Evolutionary conservation across 2,329 filamentous ascomycete species (phyloP).

Genomic region (Botryotinia globosa): DNA sequence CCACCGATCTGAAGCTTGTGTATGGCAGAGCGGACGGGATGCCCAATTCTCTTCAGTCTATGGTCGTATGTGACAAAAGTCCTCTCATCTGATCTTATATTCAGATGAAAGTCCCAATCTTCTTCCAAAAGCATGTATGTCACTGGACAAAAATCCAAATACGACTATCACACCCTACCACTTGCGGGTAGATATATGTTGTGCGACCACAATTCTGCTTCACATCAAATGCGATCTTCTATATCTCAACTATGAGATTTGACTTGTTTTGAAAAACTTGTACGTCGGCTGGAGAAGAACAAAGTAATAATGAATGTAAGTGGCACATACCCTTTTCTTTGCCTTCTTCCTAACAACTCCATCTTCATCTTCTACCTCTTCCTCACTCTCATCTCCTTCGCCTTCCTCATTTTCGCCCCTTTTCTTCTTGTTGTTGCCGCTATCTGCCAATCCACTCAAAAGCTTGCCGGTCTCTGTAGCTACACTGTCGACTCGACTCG

Average conservation of each 20-base stretch:
- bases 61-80: constrained; percentile 29
- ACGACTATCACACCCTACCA: not conserved
- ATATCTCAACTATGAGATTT: constrained; percentile 12
- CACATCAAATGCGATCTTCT: not conserved
- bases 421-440: constrained; percentile 70
- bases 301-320: not conserved
- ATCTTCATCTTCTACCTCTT: constrained; percentile 58
- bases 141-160: not conserved
- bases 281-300: not conserved
- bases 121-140: not conserved
- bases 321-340: constrained; percentile 68
- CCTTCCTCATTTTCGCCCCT: constrained; percentile 65
- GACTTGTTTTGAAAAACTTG: not conserved
- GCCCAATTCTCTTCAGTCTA: constrained; percentile 34
- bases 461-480: constrained; percentile 96
- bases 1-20: constrained; percentile 35
- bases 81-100: not conserved
- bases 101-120: not conserved
- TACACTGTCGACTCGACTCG: constrained; percentile 95
- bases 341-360: constrained; percentile 56
- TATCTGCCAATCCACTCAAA: constrained; percentile 88
- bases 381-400: constrained; percentile 58
- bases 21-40: constrained; percentile 37
- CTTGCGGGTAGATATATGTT: not conserved
- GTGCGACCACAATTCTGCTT: not conserved